Evolutionary conservation across 805 yeast species (phyloP), one percentile per base, ranked within the genome.

Genomic region (Candida ovalis): DNA sequence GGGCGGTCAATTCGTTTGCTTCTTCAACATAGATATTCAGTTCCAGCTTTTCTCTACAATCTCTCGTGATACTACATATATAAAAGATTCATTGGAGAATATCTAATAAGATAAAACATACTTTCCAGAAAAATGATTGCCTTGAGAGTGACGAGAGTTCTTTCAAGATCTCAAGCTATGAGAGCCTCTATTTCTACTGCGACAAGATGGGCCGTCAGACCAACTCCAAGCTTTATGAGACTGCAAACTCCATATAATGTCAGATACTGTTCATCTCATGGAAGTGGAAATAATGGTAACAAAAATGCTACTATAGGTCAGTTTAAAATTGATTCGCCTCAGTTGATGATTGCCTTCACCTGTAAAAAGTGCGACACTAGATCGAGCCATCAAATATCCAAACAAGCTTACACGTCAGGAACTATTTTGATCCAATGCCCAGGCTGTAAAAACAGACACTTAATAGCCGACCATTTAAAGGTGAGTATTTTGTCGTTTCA

Each of bases 401-500:
- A 91, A 56, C 98, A 92, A 67, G 91, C 97, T 0, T 92, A 92
- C 63, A 80, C 84, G 13, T 71, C 74, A 9, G 98, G 98, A 1
- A 84, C 96, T 0, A 96, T 92, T 3, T 69, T 89, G 44, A 85
- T 92, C 22, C 89, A 88, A 60, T 92, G 98, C 63, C 98, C 98
- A 0, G 87, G 90, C 15, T 92, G 98, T 65, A 76, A 84, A 54
- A 84, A 80, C 60, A 79, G 97, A 54, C 98, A 92, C 63, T 70
- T 92, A 61, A 91, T 92, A 37, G 96, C 97, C 0, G 98, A 92
- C 63, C 91, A 86, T 61, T 68, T 86, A 50, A 84, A 81, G 61
- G 75, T 71, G 55, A 45, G 72, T 64, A n/a, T 24, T 18, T 21
- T 33, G 18, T 7, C 22, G 17, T 33, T 3, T 10, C 24, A 40